Conservation (phyloP, 768 basidiomycete species). For the Collybia mongolica region DNA sequence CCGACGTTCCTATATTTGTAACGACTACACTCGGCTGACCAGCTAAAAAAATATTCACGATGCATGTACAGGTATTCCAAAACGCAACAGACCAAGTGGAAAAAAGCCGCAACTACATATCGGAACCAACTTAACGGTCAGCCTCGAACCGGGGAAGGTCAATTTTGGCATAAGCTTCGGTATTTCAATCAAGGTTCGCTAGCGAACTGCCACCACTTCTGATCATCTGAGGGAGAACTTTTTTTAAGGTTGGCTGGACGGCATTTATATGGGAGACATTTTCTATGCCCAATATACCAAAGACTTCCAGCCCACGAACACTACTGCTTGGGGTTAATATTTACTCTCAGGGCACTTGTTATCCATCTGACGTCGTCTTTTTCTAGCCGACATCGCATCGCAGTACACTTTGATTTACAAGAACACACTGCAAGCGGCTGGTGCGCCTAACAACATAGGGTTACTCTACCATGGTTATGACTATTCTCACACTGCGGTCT, state of each 20-base stretch:
- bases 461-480: constrained; percentile 53
- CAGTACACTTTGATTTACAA: constrained; percentile 7
- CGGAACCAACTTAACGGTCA: constrained; percentile 29
- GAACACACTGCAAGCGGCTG: constrained; percentile 7
- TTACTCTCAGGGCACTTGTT: background rate
- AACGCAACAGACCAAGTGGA: constrained; percentile 37
- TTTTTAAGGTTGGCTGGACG: constrained; percentile 29
- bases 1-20: constrained; percentile 39
- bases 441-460: constrained; percentile 8
- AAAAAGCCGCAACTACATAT: constrained; percentile 34
- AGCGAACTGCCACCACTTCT: background rate
- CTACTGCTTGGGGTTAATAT: constrained; percentile 32
- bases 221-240: background rate
- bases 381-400: constrained; percentile 10
- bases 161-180: constrained; percentile 31
- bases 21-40: constrained; percentile 3
- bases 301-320: constrained; percentile 25
- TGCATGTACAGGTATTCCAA: constrained; percentile 26
- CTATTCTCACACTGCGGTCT: constrained; percentile 37
- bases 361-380: background rate
- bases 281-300: constrained; percentile 31
- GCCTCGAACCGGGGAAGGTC: constrained; percentile 30
- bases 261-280: constrained; percentile 34
- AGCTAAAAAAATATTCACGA: background rate
- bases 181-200: constrained; percentile 29